phyloP scores from a whole-genome alignment of 768 basidiomycete genomes.

The Butyriboletus loyo region DNA sequence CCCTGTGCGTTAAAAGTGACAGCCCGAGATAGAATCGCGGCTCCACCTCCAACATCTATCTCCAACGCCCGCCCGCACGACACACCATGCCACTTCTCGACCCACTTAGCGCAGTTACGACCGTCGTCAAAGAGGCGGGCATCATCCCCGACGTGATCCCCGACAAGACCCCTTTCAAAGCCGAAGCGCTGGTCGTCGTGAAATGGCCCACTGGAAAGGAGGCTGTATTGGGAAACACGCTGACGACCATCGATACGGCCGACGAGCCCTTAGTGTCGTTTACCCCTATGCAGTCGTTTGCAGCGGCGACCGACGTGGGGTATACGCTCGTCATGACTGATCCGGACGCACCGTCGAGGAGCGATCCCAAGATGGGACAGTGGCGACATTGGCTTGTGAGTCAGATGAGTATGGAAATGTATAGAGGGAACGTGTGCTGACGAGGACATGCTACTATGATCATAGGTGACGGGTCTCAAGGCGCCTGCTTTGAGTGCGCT shows the following conservation, averaged over 20 bases:
- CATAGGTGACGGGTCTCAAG: conserved; percentile 40
- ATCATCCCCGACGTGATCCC: conserved; percentile 33
- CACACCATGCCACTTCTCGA: conserved; percentile 23
- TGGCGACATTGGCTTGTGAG: conserved; percentile 60
- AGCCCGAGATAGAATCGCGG: neutral
- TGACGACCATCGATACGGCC: conserved; percentile 37
- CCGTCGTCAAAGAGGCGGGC: conserved; percentile 13
- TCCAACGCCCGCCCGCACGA: neutral
- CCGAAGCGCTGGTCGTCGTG: conserved; percentile 27
- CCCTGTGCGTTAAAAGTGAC: conserved; percentile 1
- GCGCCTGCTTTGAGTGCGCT: conserved; percentile 30
- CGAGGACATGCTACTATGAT: neutral
- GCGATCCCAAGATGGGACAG: conserved; percentile 45
- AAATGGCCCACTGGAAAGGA: conserved; percentile 32
- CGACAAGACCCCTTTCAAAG: conserved; percentile 20
- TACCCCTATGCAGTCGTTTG: conserved; percentile 39
- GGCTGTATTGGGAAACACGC: conserved; percentile 36
- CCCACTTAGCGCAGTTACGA: conserved; percentile 22
- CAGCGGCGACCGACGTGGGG: conserved; percentile 30
- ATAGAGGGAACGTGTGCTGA: neutral
- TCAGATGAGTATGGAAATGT: neutral
- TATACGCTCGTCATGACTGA: conserved; percentile 59
- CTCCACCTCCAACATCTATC: neutral
- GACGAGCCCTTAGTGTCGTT: conserved; percentile 52
- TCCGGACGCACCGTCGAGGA: conserved; percentile 54